A percentile compares a stretch with the other conserved stretches of the same genome.
Conservation (phyloP, 2,329 filamentous ascomycete species). For the Ceratocystiopsis sp. region DNA sequence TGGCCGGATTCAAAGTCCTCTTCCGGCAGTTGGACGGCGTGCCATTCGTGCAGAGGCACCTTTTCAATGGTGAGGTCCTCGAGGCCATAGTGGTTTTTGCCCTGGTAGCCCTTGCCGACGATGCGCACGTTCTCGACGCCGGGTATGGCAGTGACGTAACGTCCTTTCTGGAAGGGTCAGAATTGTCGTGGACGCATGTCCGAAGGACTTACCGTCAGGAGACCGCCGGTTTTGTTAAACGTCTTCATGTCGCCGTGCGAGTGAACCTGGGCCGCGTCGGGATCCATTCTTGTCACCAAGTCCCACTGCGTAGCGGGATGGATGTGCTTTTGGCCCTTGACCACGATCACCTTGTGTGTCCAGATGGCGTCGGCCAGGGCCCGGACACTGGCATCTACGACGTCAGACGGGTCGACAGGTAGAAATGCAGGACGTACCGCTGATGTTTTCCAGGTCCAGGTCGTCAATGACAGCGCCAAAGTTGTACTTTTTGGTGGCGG, state of each 20-base stretch:
- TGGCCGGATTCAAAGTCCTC: constrained; percentile 22
- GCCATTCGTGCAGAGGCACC: constrained; percentile 20
- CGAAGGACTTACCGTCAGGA: constrained; percentile 13
- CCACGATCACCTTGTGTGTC: constrained; percentile 25
- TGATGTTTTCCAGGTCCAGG: constrained; percentile 21
- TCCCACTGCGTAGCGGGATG: constrained; percentile 27
- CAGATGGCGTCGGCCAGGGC: constrained; percentile 22
- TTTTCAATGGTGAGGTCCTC: constrained; percentile 17
- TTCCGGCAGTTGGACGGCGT: constrained; percentile 16
- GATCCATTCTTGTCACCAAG: constrained; percentile 25
- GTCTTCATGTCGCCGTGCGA: constrained; percentile 24
- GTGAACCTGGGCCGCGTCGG: constrained; percentile 21
- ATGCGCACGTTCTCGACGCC: constrained; percentile 26
- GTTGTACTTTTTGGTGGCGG: constrained; percentile 19
- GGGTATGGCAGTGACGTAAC: constrained; percentile 20
- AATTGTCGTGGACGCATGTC: no score
- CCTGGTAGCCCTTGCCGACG: constrained; percentile 28
- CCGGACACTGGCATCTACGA: constrained; percentile 18
- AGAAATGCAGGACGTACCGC: constrained; percentile 8
- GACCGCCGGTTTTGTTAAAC: constrained; percentile 22
- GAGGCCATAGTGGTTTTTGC: constrained; percentile 25
- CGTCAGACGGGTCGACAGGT: background rate
- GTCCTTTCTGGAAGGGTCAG: constrained; percentile 10
- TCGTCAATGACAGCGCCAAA: constrained; percentile 20
- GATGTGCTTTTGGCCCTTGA: constrained; percentile 25